These are phyloP conservation scores for Sphenostylis stenocarpa DNA, from an alignment of 306 rosid genomes.

Conservation along the genomic window DNA sequence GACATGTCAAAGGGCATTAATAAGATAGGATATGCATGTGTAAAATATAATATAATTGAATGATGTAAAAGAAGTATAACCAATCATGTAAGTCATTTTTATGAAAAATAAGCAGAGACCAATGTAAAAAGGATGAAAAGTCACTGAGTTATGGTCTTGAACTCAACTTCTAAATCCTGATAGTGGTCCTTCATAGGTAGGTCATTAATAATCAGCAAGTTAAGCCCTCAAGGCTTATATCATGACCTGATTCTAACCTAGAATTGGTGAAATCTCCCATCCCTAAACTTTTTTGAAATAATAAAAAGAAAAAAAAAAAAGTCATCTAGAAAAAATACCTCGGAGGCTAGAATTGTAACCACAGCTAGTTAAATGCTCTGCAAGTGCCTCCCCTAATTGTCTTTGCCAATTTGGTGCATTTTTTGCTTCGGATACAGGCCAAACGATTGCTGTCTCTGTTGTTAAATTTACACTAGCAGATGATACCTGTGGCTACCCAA, in stretches of 20 bases:
- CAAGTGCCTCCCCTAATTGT: constrained; percentile 88
- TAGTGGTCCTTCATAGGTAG: not conserved
- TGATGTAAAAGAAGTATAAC: constrained; percentile 20
- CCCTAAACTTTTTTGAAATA: not conserved
- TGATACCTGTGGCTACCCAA: constrained; percentile 81
- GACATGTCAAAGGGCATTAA: not conserved
- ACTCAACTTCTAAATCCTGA: not conserved
- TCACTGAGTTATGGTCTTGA: too few species aligned
- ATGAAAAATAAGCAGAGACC: too few species aligned
- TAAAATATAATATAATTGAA: not conserved
- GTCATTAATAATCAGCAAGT: constrained; percentile 1
- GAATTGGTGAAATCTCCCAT: not conserved
- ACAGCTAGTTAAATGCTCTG: constrained; percentile 79
- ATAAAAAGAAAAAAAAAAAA: not conserved
- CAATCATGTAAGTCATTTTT: constrained; percentile 19
- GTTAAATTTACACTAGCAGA: constrained; percentile 90
- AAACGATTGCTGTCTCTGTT: constrained; percentile 90
- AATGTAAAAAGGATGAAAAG: too few species aligned
- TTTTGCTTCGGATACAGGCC: constrained; percentile 93
- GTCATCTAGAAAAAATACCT: constrained; percentile 49
- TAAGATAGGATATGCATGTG: constrained; percentile 6
- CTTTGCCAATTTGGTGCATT: constrained; percentile 69
- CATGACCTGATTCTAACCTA: not conserved
- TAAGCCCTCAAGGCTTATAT: not conserved
- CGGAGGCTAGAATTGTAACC: constrained; percentile 87